Base-by-base conservation (phyloP, 2,329 filamentous ascomycete genomes). In the Colletotrichum tropicicola region DNA sequence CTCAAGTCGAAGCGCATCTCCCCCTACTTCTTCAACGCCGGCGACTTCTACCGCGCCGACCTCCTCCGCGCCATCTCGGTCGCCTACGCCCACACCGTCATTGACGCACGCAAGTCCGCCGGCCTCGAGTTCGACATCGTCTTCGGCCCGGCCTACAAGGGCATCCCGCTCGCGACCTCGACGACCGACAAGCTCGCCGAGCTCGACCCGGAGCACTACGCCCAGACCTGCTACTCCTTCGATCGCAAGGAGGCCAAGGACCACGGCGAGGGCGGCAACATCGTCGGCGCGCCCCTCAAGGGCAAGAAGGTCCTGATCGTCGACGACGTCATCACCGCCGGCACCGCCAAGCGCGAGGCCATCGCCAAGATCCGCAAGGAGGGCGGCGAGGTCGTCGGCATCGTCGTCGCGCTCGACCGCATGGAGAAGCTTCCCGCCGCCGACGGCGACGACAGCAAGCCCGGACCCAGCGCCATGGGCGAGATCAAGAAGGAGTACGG, bases 1-100 rank as follows among this genome's bases (percentile, higher is more conserved):
- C 89, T 99, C 75, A 99, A 99, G 83, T 98, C 94, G 57, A 92
- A 93, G 80, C 92, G 95, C 73, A 85, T 85, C 72, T 97, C 94
- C 12, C 96, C 96, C 43, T 98, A 98, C 86, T 98, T 98, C 85
- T 97, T 98, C 89, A 98, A 97, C 79, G 94, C 94, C 48, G 94
- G 94, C 65, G 89, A 92, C 73, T 97, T 98, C 80, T 93, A 96
- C 84, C 90, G 90, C 55, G 91, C 91, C 21, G 86, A 90, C 67
- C 87, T 97, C 28, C 88, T 97, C 68, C 87, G 87, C 68, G 89
- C 93, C 60, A 92, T 97, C 70, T 88, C 91, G 55, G 86, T 89
- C 41, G 94, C 95, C 64, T 98, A 95, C 79, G 95, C 95, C 44
- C 79, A 85, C 69, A 85, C 88, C 60, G 88, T 91, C 71, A 80